A percentile compares a stretch with the other conserved stretches of the same genome.
Evolutionary conservation across 148 eudicot species (phyloP).

Genomic region (Pharnaceum exiguum): DNA sequence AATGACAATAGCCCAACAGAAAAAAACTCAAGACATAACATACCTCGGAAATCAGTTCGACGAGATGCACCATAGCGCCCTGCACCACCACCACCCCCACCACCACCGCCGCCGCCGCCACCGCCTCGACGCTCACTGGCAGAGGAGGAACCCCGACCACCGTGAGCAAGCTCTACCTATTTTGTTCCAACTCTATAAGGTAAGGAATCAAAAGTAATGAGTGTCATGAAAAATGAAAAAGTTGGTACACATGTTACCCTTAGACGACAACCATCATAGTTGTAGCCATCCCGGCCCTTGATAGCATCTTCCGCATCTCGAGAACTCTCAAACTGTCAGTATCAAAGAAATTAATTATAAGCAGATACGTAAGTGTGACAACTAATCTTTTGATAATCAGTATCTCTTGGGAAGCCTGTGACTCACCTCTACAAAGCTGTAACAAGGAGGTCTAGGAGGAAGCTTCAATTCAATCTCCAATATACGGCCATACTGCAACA

Average conservation of each 20-base stretch:
- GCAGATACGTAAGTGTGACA: constrained; percentile 1
- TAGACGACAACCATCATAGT: constrained; percentile 91
- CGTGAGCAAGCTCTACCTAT: constrained; percentile 98
- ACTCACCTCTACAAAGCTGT: constrained; percentile 88
- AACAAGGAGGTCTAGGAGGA: constrained; percentile 97
- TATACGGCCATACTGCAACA: constrained; percentile 89
- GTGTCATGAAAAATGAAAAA: background rate
- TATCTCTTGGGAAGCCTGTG: background rate
- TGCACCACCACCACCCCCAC: constrained; percentile 65
- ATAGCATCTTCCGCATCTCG: constrained; percentile 99
- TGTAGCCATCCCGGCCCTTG: constrained; percentile 96
- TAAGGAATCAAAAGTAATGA: background rate
- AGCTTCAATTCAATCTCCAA: constrained; percentile 91
- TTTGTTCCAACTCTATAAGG: background rate
- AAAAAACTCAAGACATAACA: background rate
- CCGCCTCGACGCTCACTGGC: constrained; percentile 81
- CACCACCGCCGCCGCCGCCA: constrained; percentile 76
- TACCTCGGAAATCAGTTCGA: constrained; percentile 86
- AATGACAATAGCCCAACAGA: background rate
- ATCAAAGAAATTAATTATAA: background rate
- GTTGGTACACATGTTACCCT: constrained; percentile 46
- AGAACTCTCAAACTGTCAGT: constrained; percentile 72
- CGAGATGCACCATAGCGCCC: constrained; percentile 63
- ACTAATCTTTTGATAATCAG: background rate
- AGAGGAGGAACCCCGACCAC: constrained; percentile 88